Conservation (phyloP, 805 yeast genomes). For the Candida dendrica region DNA sequence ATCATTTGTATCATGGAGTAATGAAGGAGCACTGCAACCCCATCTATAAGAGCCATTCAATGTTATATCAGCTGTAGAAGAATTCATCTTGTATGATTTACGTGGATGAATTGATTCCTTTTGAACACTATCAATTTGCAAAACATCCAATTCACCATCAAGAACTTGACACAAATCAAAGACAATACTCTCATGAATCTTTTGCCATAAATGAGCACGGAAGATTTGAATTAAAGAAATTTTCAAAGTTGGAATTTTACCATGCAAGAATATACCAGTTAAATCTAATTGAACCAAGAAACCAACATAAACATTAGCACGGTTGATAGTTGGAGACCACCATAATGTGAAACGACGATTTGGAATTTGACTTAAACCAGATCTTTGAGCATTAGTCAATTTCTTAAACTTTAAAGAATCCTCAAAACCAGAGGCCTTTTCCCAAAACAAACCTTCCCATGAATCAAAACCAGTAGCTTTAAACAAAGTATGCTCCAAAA, state of each 20-base stretch:
- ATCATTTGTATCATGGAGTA: slow-evolving; percentile 67
- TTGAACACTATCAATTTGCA: slow-evolving; percentile 79
- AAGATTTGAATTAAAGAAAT: slow-evolving; percentile 93
- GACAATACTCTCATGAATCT: slow-evolving; percentile 92
- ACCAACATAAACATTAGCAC: slow-evolving; percentile 97
- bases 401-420: slow-evolving; percentile 92
- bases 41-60: slow-evolving; percentile 70
- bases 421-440: slow-evolving; percentile 94
- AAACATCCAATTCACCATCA: slow-evolving; percentile 76
- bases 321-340: slow-evolving; percentile 99
- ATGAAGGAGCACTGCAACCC: slow-evolving; percentile 78
- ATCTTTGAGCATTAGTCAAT: slow-evolving; percentile 93
- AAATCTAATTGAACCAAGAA: slow-evolving; percentile 92
- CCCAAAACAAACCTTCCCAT: slow-evolving; percentile 99
- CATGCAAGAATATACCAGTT: slow-evolving; percentile 95
- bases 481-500: slow-evolving; percentile 88
- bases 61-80: slow-evolving; percentile 88
- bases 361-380: slow-evolving; percentile 96
- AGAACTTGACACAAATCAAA: slow-evolving; percentile 89
- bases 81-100: slow-evolving; percentile 94
- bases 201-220: slow-evolving; percentile 98
- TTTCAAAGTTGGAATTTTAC: slow-evolving; percentile 94
- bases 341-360: slow-evolving; percentile 94
- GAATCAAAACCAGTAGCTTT: slow-evolving; percentile 96
- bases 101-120: slow-evolving; percentile 95